phyloP scores from a whole-genome alignment of 1,284 basidiomycete species.

The Clitocybe nebularis region DNA sequence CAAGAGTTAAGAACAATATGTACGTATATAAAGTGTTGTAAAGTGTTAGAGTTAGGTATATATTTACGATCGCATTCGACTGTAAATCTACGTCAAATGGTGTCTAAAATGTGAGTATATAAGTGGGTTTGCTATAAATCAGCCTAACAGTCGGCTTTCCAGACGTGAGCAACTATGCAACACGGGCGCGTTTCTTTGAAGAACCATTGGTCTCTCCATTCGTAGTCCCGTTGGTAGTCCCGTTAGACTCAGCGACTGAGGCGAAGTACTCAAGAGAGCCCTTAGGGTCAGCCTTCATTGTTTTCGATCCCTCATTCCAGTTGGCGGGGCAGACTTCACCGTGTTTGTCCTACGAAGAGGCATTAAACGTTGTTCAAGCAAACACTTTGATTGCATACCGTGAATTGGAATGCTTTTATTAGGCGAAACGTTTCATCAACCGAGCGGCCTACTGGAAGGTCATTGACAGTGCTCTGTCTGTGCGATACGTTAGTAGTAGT shows the following conservation, averaged over 20 bases:
- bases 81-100: no score
- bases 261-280: conserved; percentile 76
- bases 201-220: conserved; percentile 21
- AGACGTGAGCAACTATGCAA: conserved; percentile 15
- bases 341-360: conserved; percentile 60
- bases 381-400: conserved; percentile 45
- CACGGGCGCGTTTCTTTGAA: conserved; percentile 29
- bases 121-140: no score
- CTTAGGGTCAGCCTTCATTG: conserved; percentile 75
- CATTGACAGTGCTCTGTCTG: conserved; percentile 84
- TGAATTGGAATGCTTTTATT: conserved; percentile 89
- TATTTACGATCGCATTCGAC: no score
- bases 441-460: conserved; percentile 86
- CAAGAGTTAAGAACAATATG: no score
- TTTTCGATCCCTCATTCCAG: conserved; percentile 74
- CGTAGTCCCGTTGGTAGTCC: conserved; percentile 17
- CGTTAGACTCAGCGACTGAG: conserved; percentile 19
- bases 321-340: conserved; percentile 90
- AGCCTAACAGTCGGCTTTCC: no score
- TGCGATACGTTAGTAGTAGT: conserved; percentile 8
- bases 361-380: not conserved
- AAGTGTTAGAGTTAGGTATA: no score
- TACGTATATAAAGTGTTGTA: no score
- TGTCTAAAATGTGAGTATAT: no score
- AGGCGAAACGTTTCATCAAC: conserved; percentile 89